Conservation (phyloP, 1,139 yeast genomes). For the Saccharomyces hybrid region DNA sequence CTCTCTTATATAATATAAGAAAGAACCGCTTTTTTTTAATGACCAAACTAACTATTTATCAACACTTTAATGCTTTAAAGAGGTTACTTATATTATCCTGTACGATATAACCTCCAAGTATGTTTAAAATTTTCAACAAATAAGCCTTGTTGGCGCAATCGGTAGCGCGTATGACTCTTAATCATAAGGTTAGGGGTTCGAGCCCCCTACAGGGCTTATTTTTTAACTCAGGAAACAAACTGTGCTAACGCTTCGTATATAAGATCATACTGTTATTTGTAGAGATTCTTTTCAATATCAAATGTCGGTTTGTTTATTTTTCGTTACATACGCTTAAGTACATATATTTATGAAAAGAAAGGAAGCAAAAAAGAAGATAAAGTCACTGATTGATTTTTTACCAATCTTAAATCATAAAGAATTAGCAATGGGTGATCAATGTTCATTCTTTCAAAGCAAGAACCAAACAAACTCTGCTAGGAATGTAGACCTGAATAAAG, state of each 20-base stretch:
- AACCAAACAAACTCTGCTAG: constrained; percentile 73
- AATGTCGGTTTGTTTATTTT: not conserved
- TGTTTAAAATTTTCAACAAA: not conserved
- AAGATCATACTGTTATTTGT: not conserved
- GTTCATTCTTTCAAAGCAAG: constrained; percentile 17
- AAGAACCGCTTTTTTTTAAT: not conserved
- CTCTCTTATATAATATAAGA: too few species aligned
- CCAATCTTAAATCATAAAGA: not conserved
- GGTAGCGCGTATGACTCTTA: constrained; percentile 43
- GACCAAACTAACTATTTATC: not conserved
- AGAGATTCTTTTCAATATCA: not conserved
- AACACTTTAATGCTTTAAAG: not conserved
- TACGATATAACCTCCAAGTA: not conserved
- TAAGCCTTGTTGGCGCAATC: constrained; percentile 41
- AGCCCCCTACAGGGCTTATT: constrained; percentile 39
- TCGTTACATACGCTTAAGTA: too few species aligned
- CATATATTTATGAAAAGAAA: too few species aligned
- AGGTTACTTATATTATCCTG: not conserved
- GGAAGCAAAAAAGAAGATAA: not conserved
- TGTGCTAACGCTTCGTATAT: not conserved
- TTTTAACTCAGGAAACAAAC: not conserved
- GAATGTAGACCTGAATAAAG: constrained; percentile 75
- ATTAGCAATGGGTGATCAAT: not conserved
- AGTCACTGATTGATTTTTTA: not conserved
- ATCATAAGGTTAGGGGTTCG: constrained; percentile 42